Percentiles rank a stretch among this genome's conserved stretches.
phyloP scores from a whole-genome alignment of 768 basidiomycete species.

The Suillus weaverae region DNA sequence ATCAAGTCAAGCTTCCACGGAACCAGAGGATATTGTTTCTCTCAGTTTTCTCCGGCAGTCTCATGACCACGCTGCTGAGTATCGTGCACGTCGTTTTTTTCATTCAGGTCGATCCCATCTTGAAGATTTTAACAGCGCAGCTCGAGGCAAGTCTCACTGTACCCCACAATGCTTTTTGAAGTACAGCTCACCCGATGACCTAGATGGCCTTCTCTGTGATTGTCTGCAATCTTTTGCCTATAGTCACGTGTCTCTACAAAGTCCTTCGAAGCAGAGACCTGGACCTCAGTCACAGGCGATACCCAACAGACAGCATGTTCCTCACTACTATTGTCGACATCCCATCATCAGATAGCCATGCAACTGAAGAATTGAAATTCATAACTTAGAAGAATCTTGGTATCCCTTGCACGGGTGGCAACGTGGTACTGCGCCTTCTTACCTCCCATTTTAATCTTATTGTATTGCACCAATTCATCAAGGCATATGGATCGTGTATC shows the following conservation, averaged over 20 bases:
- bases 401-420: neutral
- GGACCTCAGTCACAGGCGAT: neutral
- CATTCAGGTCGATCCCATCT: constrained; percentile 5
- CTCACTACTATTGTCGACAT: constrained; percentile 11
- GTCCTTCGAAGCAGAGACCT: constrained; percentile 9
- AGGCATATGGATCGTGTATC: neutral
- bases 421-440: neutral
- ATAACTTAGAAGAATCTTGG: neutral
- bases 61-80: constrained; percentile 11
- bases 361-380: neutral
- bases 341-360: neutral
- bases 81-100: constrained; percentile 10
- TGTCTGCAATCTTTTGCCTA: constrained; percentile 18
- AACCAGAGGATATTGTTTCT: constrained; percentile 11
- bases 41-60: constrained; percentile 13
- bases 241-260: constrained; percentile 17
- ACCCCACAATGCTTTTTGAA: neutral
- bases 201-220: constrained; percentile 19
- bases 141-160: constrained; percentile 16
- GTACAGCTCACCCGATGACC: constrained; percentile 1
- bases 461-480: neutral
- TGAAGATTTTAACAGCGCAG: constrained; percentile 9
- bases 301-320: neutral
- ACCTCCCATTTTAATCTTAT: neutral
- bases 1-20: constrained; percentile 8